Conservation (phyloP, 352 stramenopile species). For the Globisporangium alternatum region DNA sequence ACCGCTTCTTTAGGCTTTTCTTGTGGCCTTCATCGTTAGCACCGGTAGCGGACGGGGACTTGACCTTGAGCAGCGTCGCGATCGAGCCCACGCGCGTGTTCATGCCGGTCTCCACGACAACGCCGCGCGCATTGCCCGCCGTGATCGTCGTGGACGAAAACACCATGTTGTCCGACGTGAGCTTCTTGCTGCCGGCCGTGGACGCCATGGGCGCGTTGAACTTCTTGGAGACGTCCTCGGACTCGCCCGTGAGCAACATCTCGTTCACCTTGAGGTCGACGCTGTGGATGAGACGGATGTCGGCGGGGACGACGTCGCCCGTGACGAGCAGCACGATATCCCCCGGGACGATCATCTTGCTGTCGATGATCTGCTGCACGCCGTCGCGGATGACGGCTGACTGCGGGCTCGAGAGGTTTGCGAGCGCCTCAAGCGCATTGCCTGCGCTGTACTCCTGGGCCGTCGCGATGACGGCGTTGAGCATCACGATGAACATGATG, state of each 20-base stretch:
- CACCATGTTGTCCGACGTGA: slow-evolving; percentile 87
- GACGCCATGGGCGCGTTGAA: slow-evolving; percentile 36
- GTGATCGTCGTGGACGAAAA: slow-evolving; percentile 92
- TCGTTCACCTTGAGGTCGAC: slow-evolving; percentile 90
- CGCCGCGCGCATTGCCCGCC: slow-evolving; percentile 59
- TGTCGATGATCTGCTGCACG: slow-evolving; percentile 62
- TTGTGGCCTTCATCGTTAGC: slow-evolving; percentile 3
- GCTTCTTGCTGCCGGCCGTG: slow-evolving; percentile 31
- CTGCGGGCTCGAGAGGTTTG: slow-evolving; percentile 61
- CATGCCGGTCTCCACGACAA: slow-evolving; percentile 79
- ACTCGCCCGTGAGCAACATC: slow-evolving; percentile 93
- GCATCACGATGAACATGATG: slow-evolving; percentile 58
- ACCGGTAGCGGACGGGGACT: slow-evolving; percentile 16
- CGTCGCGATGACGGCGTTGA: slow-evolving; percentile 65
- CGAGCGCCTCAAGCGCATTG: slow-evolving; percentile 60
- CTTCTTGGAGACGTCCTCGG: slow-evolving; percentile 75
- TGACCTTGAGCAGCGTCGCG: slow-evolving; percentile 52
- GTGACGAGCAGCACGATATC: slow-evolving; percentile 89
- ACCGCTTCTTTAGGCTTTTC: slow-evolving; percentile 25
- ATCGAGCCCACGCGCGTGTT: slow-evolving; percentile 70
- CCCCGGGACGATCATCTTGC: slow-evolving; percentile 67
- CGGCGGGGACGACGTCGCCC: slow-evolving; percentile 91
- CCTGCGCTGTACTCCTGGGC: slow-evolving; percentile 60
- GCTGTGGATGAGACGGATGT: slow-evolving; percentile 88
- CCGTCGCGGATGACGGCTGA: slow-evolving; percentile 63